These are phyloP conservation scores for Lentinula detonsa DNA, from an alignment of 768 basidiomycete species.

Conservation along the genomic window DNA sequence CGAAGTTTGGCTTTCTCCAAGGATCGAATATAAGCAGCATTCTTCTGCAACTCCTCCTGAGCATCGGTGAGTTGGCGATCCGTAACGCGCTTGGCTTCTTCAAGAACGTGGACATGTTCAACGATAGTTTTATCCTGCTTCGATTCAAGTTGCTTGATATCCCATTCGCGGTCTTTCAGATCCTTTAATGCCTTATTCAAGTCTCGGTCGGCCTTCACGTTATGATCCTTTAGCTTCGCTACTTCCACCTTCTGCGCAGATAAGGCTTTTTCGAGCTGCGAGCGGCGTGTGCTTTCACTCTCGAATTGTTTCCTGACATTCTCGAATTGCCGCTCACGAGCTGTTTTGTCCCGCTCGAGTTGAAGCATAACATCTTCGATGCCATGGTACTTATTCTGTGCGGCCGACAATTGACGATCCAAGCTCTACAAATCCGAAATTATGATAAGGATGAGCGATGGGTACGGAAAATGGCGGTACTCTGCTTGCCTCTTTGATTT, in stretches of 20 bases:
- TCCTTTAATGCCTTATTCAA: constrained; percentile 78
- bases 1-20: constrained; percentile 77
- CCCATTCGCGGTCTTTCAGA: constrained; percentile 77
- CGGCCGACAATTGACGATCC: constrained; percentile 68
- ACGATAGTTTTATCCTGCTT: constrained; percentile 97
- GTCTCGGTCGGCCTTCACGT: constrained; percentile 70
- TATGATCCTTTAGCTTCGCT: constrained; percentile 58
- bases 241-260: constrained; percentile 67
- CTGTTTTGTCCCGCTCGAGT: constrained; percentile 63
- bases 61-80: constrained; percentile 86
- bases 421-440: constrained; percentile 41
- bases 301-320: constrained; percentile 67
- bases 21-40: constrained; percentile 74
- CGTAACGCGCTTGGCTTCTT: constrained; percentile 92
- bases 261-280: constrained; percentile 64
- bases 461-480: neutral
- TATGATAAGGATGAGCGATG: constrained; percentile 3
- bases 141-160: constrained; percentile 79
- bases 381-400: constrained; percentile 73
- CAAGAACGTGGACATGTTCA: constrained; percentile 93
- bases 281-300: constrained; percentile 62
- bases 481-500: constrained; percentile 66
- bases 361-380: constrained; percentile 87
- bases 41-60: constrained; percentile 69
- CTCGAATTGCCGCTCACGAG: constrained; percentile 63